Percentiles rank a stretch among this genome's conserved stretches.
Conservation (phyloP, 2,329 filamentous ascomycete species). For the Aquanectria penicillioides region DNA sequence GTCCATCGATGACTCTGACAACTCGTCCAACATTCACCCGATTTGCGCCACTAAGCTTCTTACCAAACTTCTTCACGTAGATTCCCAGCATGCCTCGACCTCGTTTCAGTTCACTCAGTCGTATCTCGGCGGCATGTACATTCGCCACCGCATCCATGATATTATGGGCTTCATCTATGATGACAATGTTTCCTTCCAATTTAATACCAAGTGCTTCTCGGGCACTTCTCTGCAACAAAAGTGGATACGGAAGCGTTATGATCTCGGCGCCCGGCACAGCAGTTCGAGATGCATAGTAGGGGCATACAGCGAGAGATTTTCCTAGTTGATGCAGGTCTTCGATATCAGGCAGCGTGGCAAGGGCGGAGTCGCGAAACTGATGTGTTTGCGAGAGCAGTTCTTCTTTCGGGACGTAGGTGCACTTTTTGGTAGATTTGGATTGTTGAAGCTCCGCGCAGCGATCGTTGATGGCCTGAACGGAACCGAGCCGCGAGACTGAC, state of each 20-base stretch:
- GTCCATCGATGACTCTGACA: conserved; percentile 82
- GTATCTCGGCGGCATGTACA: conserved; percentile 84
- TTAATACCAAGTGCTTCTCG: conserved; percentile 88
- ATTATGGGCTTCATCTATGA: conserved; percentile 98
- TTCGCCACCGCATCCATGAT: conserved; percentile 93
- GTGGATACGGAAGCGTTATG: conserved; percentile 89
- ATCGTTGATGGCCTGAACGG: conserved; percentile 88
- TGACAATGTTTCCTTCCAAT: conserved; percentile 87
- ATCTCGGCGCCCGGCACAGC: conserved; percentile 89
- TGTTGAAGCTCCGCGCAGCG: conserved; percentile 91
- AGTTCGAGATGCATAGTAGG: conserved; percentile 93
- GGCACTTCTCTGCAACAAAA: conserved; percentile 87
- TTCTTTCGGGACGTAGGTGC: conserved; percentile 80
- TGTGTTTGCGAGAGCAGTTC: conserved; percentile 77
- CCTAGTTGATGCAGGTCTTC: conserved; percentile 87
- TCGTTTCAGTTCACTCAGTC: conserved; percentile 75
- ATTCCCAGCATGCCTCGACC: conserved; percentile 80
- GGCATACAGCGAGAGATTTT: conserved; percentile 82
- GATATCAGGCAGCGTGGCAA: conserved; percentile 90
- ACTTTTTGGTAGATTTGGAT: conserved; percentile 67
- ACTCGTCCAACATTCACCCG: conserved; percentile 90
- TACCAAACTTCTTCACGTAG: conserved; percentile 90
- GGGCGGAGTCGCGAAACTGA: conserved; percentile 84
- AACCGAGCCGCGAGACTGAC: conserved; percentile 76
- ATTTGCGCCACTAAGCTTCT: conserved; percentile 89